phyloP scores from a whole-genome alignment of 352 stramenopile genomes.

The Saprolegnia parasitica region DNA sequence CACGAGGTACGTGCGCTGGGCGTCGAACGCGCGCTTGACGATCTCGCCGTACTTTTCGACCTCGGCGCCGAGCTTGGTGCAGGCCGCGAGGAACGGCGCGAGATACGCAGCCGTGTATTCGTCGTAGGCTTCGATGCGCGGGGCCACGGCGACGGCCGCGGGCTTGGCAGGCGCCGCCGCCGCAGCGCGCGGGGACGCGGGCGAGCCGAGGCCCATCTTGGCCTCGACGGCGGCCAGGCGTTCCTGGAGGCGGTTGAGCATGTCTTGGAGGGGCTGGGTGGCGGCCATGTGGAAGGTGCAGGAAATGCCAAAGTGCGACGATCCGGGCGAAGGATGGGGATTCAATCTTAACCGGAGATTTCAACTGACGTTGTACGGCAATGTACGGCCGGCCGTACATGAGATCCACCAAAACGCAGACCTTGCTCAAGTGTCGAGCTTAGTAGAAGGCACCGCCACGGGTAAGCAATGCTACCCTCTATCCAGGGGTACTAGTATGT shows the following conservation, averaged over 20 bases:
- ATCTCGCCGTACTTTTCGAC: conserved; percentile 75
- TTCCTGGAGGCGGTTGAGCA: conserved; percentile 75
- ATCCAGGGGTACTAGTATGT: too few species aligned
- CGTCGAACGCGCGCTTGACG: conserved; percentile 83
- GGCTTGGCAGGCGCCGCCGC: conserved; percentile 25
- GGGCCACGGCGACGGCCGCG: conserved; percentile 37
- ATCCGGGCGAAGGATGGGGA: not conserved
- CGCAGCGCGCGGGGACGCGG: conserved; percentile 12
- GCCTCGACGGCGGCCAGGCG: conserved; percentile 76
- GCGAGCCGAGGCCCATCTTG: conserved; percentile 52
- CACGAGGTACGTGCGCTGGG: conserved; percentile 88
- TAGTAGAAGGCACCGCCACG: too few species aligned
- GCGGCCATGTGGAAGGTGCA: conserved; percentile 39
- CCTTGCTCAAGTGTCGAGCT: too few species aligned
- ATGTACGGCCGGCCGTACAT: not conserved
- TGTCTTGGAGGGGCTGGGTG: conserved; percentile 73
- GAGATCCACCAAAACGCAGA: too few species aligned
- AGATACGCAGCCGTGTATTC: conserved; percentile 79
- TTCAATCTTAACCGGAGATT: conserved; percentile 2
- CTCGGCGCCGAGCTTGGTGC: conserved; percentile 77
- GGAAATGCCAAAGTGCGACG: conserved; percentile 21
- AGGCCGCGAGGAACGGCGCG: conserved; percentile 71
- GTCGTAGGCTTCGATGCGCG: conserved; percentile 87
- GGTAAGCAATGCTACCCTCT: too few species aligned
- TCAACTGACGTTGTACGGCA: conserved; percentile 20